Evolutionary conservation across 2,329 filamentous ascomycete genomes (phyloP), one percentile per base, ranked within the genome.

Genomic region (Sporothrix variecibatus): DNA sequence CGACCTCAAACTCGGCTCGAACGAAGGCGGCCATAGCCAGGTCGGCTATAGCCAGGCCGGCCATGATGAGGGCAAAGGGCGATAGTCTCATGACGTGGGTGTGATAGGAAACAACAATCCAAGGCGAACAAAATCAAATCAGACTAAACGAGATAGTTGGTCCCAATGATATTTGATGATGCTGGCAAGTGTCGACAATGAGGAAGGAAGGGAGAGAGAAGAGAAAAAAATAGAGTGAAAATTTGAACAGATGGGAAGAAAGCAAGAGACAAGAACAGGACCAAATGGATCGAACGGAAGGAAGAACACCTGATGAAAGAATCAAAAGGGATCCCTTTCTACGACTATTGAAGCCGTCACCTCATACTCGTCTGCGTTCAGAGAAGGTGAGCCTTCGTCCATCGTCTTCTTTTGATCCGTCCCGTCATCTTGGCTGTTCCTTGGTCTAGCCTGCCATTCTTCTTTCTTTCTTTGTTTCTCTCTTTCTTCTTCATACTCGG

Each of bases 21-120:
- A 17, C 69, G 34, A 58, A 43, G 51, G 31, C 51, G n/a, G 20
- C 58, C 20, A 51, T 56, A 28, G 31, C 31, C n/a, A 67, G 49
- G 5, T 60, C 46, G 49, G 71, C 60, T 34, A 51, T 15, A n/a
- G n/a, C 31, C n/a, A 67, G 49, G 5, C 71, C 46, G 49, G 71
- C 60, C 46, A 51, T 15, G 8, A 31, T 17, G 17, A 67, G 2
- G 6, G 49, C n/a, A 26, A 65, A 17, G 0, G n/a, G 34, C 17
- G 17, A n/a, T 8, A 67, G 60, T 20, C 60, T 26, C 71, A 72
- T 72, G 23, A n/a, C n/a, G 51, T 12, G 51, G 1, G 0, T 20
- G 34, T 17, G 5, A 6, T 17, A 69, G 9, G 28, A 2, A 3
- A 51, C 4, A 7, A 56, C 2, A 70, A 2, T 17, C 56, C 1